Percentiles rank a stretch among this genome's conserved stretches.
Evolutionary conservation across 805 yeast species (phyloP).

Genomic region (Suhomyces emberorum): DNA sequence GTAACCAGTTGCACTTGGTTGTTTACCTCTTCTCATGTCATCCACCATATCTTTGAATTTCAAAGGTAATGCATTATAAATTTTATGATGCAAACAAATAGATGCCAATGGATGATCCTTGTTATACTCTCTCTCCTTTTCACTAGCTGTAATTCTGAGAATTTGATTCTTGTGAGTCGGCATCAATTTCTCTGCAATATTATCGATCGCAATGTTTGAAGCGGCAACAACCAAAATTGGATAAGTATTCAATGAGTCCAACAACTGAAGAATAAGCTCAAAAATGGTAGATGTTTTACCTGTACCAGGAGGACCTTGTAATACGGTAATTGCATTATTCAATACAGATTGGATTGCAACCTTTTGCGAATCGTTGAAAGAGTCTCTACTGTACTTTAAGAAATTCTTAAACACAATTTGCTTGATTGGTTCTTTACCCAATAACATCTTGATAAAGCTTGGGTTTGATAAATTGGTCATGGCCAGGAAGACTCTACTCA

Average conservation of each 20-base stretch:
- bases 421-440: conserved; percentile 53
- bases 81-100: conserved; percentile 63
- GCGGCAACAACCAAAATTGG: conserved; percentile 75
- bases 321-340: conserved; percentile 47
- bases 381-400: conserved; percentile 46
- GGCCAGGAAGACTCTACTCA: conserved; percentile 60
- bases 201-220: conserved; percentile 72
- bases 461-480: conserved; percentile 58
- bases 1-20: conserved; percentile 38
- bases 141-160: conserved; percentile 55
- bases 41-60: conserved; percentile 40
- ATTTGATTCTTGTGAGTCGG: conserved; percentile 48
- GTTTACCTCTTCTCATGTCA: conserved; percentile 35
- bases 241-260: conserved; percentile 51
- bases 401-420: conserved; percentile 57
- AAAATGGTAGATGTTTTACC: conserved; percentile 45
- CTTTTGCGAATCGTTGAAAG: conserved; percentile 57
- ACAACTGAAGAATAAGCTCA: conserved; percentile 49
- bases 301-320: conserved; percentile 45
- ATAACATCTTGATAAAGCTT: conserved; percentile 48
- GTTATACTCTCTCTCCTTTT: conserved; percentile 61
- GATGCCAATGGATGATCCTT: conserved; percentile 53
- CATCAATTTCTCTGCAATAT: conserved; percentile 67
- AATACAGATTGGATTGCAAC: conserved; percentile 52
- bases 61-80: conserved; percentile 47